Evolutionary conservation across 495 filamentous ascomycete genomes (phyloP), one percentile per base, ranked within the genome.

Genomic region (Bryoglossum gracile): DNA sequence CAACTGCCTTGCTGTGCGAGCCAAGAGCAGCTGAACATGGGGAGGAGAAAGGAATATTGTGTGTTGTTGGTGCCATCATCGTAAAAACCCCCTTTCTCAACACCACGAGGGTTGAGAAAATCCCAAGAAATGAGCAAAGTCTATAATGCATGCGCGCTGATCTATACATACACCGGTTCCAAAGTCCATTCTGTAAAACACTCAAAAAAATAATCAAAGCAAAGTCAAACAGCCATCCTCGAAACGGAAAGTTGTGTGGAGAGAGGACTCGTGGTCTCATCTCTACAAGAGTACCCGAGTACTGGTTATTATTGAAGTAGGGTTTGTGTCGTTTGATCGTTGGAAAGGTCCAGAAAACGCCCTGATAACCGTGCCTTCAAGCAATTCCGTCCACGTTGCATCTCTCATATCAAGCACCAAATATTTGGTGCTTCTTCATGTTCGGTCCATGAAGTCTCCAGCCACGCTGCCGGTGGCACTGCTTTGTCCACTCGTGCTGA

Each of bases 401-500:
- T 43, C 21, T 25, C 3, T 23, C n/a, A 41, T 34, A 28, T 24
- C 21, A 23, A 8, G 6, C 11, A 34, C n/a, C 22, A 17, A n/a
- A 30, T 11, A 37, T 30, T 21, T 26, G 14, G 23, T 25, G n/a
- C n/a, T 16, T 10, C 26, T 41, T 62, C 46, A 62, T 32, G 52
- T 34, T 35, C 59, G 28, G 34, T 62, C 59, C 59, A 62, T 62
- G 42, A 62, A 40, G 47, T 62, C 59, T 22, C 59, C 59, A 10
- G 59, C 59, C 21, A 62, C 24, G 17, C 54, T 58, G 17, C 59
- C 59, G 13, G 59, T 51, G 8, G 59, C 52, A 35, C 49, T 54
- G 38, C 54, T 58, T 23, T 56, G 55, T 21, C 59, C 59, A 33
- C 50, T 55, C 8, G 51, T 43, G 18, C 65, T 66, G 61, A 82